Evolutionary conservation across 441 rosid genomes (phyloP).

Genomic region (Croton laevigatus): DNA sequence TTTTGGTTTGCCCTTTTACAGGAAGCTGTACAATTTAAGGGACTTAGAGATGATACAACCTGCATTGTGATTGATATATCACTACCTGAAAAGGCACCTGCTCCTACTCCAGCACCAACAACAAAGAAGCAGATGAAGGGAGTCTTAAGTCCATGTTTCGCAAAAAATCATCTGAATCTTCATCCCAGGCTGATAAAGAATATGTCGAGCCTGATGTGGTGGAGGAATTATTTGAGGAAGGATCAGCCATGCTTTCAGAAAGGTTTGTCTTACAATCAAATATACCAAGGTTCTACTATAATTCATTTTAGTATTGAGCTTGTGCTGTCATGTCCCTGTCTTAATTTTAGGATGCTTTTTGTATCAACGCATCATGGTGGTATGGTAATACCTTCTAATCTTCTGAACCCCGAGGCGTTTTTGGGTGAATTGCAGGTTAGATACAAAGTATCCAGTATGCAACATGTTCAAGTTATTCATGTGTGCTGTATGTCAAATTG

Average conservation of each 20-base stretch:
- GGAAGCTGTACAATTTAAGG: constrained; percentile 85
- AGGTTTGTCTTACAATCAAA: constrained; percentile 51
- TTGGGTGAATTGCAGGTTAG: constrained; percentile 66
- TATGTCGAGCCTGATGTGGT: constrained; percentile 71
- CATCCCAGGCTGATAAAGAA: constrained; percentile 66
- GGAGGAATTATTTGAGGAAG: constrained; percentile 90
- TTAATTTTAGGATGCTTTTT: constrained; percentile 3
- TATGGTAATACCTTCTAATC: constrained; percentile 1
- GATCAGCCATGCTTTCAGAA: constrained; percentile 97
- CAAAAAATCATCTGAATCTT: constrained; percentile 61
- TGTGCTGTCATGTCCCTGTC: not conserved
- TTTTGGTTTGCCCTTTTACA: constrained; percentile 30
- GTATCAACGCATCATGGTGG: not conserved
- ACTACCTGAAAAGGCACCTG: constrained; percentile 73
- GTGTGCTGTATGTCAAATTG: constrained; percentile 98
- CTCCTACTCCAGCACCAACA: constrained; percentile 53
- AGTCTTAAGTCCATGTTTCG: constrained; percentile 86
- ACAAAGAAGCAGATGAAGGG: constrained; percentile 77
- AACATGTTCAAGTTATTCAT: constrained; percentile 92
- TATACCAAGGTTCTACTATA: constrained; percentile 18
- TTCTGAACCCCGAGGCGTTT: constrained; percentile 15
- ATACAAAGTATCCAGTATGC: constrained; percentile 90
- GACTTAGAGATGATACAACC: constrained; percentile 97
- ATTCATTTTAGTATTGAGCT: constrained; percentile 5
- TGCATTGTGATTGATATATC: constrained; percentile 91